These are phyloP conservation scores for Aegilops speltoides DNA, from an alignment of 176 grass and related monocot genomes.

Conservation along the genomic window DNA sequence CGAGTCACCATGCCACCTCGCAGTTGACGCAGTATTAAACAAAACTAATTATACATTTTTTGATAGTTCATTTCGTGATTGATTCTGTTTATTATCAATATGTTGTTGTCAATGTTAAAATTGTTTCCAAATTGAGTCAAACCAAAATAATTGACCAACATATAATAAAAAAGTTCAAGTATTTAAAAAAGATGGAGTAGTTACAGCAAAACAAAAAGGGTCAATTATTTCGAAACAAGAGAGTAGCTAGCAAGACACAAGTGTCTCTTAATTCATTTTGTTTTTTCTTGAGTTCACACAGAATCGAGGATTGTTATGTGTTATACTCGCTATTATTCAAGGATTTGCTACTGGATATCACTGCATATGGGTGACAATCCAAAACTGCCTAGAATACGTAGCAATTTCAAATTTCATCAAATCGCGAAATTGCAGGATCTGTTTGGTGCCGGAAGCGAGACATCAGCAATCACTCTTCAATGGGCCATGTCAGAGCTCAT, in stretches of 20 bases:
- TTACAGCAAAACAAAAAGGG: no score
- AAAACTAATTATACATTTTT: background rate
- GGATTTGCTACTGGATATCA: background rate
- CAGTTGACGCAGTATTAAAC: background rate
- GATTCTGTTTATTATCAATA: no score
- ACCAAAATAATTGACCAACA: background rate
- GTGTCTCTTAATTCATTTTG: background rate
- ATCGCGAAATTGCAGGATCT: no score
- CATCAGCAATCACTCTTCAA: no score
- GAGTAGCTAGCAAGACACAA: background rate
- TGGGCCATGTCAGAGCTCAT: no score
- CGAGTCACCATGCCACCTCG: no score
- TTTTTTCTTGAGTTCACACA: background rate
- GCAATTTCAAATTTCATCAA: background rate
- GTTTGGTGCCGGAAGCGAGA: no score
- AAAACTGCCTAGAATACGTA: background rate
- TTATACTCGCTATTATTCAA: background rate
- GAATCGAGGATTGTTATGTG: background rate
- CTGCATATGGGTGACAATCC: background rate
- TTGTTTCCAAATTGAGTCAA: background rate
- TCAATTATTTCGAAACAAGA: background rate
- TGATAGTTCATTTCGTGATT: no score
- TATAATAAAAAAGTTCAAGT: no score
- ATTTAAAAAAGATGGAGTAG: no score
- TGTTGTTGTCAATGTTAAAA: background rate